These are phyloP conservation scores for Trichosanthes truncata DNA, from an alignment of 306 rosid genomes.

Conservation along the genomic window DNA sequence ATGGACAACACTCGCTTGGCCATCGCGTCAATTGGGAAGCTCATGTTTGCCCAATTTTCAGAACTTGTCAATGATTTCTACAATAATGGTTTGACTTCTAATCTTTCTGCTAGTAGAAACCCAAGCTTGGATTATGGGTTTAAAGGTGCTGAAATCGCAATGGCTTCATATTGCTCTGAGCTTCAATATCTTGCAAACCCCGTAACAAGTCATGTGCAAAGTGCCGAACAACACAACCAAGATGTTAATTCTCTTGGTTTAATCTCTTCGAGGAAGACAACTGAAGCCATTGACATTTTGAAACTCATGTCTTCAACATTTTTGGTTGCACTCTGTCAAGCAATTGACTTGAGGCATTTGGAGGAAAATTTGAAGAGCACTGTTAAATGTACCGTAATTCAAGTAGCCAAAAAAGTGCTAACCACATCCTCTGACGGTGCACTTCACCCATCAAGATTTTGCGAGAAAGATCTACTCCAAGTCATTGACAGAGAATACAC, in stretches of 20 bases:
- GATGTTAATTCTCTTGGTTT: neutral
- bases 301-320: neutral
- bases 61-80: neutral
- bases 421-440: neutral
- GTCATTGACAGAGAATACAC: neutral
- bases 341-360: neutral
- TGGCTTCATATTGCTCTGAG: no score
- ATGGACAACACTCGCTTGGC: slow-evolving; percentile 64
- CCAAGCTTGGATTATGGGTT: neutral
- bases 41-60: no score
- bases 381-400: slow-evolving; percentile 57
- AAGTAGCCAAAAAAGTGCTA: slow-evolving; percentile 48
- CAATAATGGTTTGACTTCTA: neutral
- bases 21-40: neutral
- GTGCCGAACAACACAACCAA: no score
- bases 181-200: no score
- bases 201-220: no score
- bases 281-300: neutral
- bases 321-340: neutral
- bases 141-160: neutral
- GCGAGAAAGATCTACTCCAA: neutral
- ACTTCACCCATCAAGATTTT: neutral
- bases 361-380: neutral
- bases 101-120: neutral
- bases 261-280: neutral